These are phyloP conservation scores for Rhodamnia argentea DNA, from an alignment of 345 rosid genomes.

Conservation along the genomic window DNA sequence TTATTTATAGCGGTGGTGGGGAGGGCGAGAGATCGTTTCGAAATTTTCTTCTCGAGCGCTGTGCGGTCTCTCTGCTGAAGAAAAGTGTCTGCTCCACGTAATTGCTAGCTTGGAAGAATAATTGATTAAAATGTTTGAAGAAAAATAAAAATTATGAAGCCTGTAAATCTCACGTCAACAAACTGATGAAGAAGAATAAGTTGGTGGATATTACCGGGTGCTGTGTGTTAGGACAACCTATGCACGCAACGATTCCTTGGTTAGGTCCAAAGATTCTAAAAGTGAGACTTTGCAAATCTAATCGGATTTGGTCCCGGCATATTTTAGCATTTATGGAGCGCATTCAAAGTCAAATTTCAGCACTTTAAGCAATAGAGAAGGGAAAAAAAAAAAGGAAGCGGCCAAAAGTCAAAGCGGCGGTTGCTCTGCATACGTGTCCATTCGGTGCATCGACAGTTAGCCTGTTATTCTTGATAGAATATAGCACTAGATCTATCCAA, in stretches of 20 bases:
- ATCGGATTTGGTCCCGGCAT: not conserved
- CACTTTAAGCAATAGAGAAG: not conserved
- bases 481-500: not conserved
- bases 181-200: too few species aligned
- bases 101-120: not conserved
- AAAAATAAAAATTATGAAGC: not conserved
- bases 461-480: rapidly evolving
- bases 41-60: not conserved
- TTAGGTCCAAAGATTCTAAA: not conserved
- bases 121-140: not conserved
- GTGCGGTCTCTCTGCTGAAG: not conserved
- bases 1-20: not conserved
- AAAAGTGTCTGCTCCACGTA: not conserved
- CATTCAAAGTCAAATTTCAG: not conserved
- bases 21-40: not conserved
- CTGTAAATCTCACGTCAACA: not conserved
- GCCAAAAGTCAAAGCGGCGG: not conserved
- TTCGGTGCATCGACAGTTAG: not conserved
- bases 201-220: not conserved
- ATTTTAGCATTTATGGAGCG: not conserved
- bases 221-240: not conserved
- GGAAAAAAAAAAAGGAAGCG: not conserved
- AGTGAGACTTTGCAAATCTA: not conserved
- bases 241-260: not conserved
- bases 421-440: not conserved